phyloP scores from a whole-genome alignment of 768 basidiomycete species.

The Coprinellus aureogranulatus region DNA sequence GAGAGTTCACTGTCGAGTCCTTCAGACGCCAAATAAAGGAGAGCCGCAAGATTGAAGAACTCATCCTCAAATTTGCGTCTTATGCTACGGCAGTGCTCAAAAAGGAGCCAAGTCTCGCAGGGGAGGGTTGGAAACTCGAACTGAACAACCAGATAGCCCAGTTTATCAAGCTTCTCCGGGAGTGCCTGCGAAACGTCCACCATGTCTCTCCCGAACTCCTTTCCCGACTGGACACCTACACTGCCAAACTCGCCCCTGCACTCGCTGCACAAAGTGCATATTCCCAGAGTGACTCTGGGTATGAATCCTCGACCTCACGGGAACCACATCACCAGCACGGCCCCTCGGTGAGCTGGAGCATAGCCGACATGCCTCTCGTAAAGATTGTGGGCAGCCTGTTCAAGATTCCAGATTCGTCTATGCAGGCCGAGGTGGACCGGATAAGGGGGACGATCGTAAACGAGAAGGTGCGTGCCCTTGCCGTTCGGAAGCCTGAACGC shows the following conservation, averaged over 20 bases:
- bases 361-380: slow-evolving; percentile 80
- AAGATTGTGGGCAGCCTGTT: slow-evolving; percentile 68
- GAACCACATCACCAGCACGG: slow-evolving; percentile 28
- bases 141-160: slow-evolving; percentile 88
- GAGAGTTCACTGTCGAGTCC: slow-evolving; percentile 78
- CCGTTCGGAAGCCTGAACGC: no score
- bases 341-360: slow-evolving; percentile 39
- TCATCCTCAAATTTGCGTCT: slow-evolving; percentile 94
- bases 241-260: slow-evolving; percentile 71
- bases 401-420: slow-evolving; percentile 63
- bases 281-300: slow-evolving; percentile 58
- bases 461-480: slow-evolving; percentile 64
- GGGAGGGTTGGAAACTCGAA: slow-evolving; percentile 90
- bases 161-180: slow-evolving; percentile 84
- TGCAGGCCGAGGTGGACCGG: slow-evolving; percentile 73
- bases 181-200: slow-evolving; percentile 68
- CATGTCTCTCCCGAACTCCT: slow-evolving; percentile 84
- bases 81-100: slow-evolving; percentile 83
- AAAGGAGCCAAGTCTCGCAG: slow-evolving; percentile 82
- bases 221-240: slow-evolving; percentile 79
- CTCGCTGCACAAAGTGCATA: slow-evolving; percentile 26
- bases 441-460: slow-evolving; percentile 60
- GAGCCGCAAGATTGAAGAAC: slow-evolving; percentile 94
- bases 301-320: slow-evolving; percentile 58
- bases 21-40: slow-evolving; percentile 93